These are phyloP conservation scores for Trichaptum fuscoviolaceum DNA, from an alignment of 768 basidiomycete genomes.

Conservation along the genomic window DNA sequence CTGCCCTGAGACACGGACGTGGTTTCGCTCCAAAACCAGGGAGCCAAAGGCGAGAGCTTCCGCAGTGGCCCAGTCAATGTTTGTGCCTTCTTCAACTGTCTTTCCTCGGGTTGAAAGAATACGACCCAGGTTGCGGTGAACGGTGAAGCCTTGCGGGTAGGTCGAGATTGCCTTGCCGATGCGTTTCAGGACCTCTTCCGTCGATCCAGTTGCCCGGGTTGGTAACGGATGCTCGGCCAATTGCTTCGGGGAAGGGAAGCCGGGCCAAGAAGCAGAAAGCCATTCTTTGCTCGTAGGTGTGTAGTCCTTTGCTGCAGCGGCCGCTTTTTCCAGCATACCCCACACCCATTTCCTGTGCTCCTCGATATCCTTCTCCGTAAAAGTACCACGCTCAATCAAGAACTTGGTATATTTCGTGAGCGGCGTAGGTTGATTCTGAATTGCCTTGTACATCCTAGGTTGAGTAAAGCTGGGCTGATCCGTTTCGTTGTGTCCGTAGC, in stretches of 20 bases:
- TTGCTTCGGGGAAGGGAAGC: slow-evolving; percentile 96
- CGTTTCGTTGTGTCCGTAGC: slow-evolving; percentile 99
- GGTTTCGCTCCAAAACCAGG: slow-evolving; percentile 87
- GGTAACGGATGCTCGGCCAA: slow-evolving; percentile 90
- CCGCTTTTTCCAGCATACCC: slow-evolving; percentile 97
- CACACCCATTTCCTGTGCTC: slow-evolving; percentile 99
- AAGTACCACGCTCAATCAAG: slow-evolving; percentile 85
- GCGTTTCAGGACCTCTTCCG: slow-evolving; percentile 68
- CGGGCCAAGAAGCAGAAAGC: slow-evolving; percentile 97
- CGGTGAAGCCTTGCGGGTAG: slow-evolving; percentile 79
- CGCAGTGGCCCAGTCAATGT: slow-evolving; percentile 98
- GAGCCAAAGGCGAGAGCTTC: slow-evolving; percentile 96
- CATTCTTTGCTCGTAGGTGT: slow-evolving; percentile 93
- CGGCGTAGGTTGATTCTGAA: slow-evolving; percentile 88
- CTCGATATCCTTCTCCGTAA: slow-evolving; percentile 93
- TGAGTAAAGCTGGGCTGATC: slow-evolving; percentile 99
- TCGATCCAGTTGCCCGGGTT: slow-evolving; percentile 80
- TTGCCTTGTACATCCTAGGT: slow-evolving; percentile 97
- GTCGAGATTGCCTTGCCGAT: slow-evolving; percentile 85
- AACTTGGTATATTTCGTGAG: slow-evolving; percentile 90
- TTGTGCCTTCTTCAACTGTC: slow-evolving; percentile 82
- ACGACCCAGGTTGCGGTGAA: slow-evolving; percentile 91
- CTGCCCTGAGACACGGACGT: slow-evolving; percentile 94
- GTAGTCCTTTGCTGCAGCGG: slow-evolving; percentile 93
- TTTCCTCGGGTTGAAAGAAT: slow-evolving; percentile 86